Evolutionary conservation across 23 red algal genomes (phyloP).

Genomic region (Gracilaria gracilis): DNA sequence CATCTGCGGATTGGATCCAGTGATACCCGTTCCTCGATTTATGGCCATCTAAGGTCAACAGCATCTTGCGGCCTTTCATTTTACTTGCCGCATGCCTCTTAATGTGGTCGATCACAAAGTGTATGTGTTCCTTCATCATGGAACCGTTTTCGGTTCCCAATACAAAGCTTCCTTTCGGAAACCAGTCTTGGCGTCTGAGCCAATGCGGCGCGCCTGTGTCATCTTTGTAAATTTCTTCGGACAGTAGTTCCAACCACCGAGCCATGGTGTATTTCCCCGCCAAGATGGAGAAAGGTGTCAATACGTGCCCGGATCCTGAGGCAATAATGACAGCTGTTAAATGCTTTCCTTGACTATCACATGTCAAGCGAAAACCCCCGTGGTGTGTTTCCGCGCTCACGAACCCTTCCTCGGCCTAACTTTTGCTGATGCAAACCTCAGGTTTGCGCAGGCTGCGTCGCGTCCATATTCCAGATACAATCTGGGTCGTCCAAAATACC

Average conservation of each 20-base stretch:
- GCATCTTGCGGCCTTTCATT: not conserved
- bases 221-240: not conserved
- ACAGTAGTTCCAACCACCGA: not conserved
- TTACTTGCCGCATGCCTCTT: not conserved
- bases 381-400: not conserved
- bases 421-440: not conserved
- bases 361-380: not conserved
- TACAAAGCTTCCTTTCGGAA: not conserved
- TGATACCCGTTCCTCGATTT: not conserved
- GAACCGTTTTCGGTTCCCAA: not conserved
- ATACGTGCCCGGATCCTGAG: not conserved
- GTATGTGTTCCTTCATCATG: not conserved
- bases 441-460: no score
- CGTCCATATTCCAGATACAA: conserved; percentile 13
- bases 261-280: not conserved
- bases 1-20: not conserved
- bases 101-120: not conserved
- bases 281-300: not conserved
- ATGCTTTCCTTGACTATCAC: not conserved
- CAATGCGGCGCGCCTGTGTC: not conserved
- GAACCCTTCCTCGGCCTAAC: not conserved
- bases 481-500: not conserved
- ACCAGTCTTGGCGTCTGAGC: not conserved
- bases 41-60: not conserved
- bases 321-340: not conserved